Percentiles rank a stretch among this genome's conserved stretches.
These are phyloP conservation scores for Kernera saxatilis DNA, from an alignment of 345 rosid species.

Conservation along the genomic window DNA sequence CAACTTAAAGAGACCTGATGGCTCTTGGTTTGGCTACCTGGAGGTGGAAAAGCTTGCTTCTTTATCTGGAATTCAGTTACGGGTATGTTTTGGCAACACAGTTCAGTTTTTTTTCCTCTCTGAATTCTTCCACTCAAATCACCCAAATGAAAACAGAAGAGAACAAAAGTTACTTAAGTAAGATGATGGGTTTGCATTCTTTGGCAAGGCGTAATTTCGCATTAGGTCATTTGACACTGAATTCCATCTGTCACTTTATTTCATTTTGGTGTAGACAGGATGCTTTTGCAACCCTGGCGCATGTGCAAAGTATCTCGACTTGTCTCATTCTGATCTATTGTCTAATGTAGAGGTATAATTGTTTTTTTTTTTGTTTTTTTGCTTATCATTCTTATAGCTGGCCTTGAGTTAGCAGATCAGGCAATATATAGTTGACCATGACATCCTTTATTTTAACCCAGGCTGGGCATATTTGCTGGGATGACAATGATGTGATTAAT, in stretches of 20 bases:
- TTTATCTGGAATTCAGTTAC: conserved; percentile 80
- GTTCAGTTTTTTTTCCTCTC: neutral
- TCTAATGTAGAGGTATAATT: conserved; percentile 71
- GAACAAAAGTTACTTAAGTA: neutral
- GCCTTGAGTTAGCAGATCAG: neutral
- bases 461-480: conserved; percentile 99
- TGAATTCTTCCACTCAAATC: neutral
- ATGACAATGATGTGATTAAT: conserved; percentile 74
- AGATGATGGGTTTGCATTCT: neutral
- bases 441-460: conserved; percentile 26
- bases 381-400: neutral
- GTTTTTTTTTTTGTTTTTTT: neutral
- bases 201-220: neutral
- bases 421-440: neutral
- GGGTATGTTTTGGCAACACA: conserved; percentile 53
- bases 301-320: conserved; percentile 86
- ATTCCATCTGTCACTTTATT: neutral
- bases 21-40: conserved; percentile 88
- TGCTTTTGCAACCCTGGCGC: conserved; percentile 99
- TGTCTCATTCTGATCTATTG: conserved; percentile 79
- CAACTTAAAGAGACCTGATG: conserved; percentile 87
- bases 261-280: conserved; percentile 76
- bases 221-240: neutral
- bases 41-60: conserved; percentile 98
- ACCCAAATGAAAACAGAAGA: neutral